Evolutionary conservation across 2,329 filamentous ascomycete genomes (phyloP), one percentile per base, ranked within the genome.

Genomic region (Zymoseptoria passerinii): DNA sequence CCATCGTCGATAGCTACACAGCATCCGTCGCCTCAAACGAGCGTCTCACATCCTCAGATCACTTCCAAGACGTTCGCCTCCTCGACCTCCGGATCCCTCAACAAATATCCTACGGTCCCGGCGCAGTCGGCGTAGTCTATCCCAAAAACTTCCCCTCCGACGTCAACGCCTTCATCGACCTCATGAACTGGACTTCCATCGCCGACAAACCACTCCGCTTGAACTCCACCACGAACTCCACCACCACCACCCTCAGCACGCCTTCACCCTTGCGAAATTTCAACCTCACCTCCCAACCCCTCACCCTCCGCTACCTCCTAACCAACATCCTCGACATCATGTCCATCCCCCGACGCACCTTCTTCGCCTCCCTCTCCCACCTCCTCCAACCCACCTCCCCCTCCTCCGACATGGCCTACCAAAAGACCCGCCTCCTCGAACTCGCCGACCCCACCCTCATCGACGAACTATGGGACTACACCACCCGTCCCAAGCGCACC

Each of bases 381-480:
- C 50, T 52, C 9, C 84, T 90, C 70, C 91, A 91, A 68, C 88
- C 90, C 1, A 74, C 77, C 0, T 83, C 95, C 66, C 71, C 77
- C 1, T 84, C 85, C 67, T 69, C 72, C 56, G 71, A 72, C 44
- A 69, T 71, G 44, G 57, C 58, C 1, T 72, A 70, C 44, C 92
- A 99, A 68, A 85, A 84, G 66, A 88, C 94, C 61, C 84, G 92
- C 1, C 81, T 99, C 0, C 74, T 87, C 8, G 94, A 99, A 70
- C 94, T 99, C 67, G 86, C 85, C 1, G 83, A 88, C 66, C 84
- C 90, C 0, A 82, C 88, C 51, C 89, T 87, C 66, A 83, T 92
- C 5, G 91, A 97, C 66, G 94, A 99, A 66, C 86, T 96, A 57
- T 97, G 90, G 76, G 92, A 99, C 74, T 99, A 99, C 71, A 94